Evolutionary conservation across 108 stramenopile genomes (phyloP), one percentile per base, ranked within the genome.

Genomic region (Cyclotella choctawhatcheeana): DNA sequence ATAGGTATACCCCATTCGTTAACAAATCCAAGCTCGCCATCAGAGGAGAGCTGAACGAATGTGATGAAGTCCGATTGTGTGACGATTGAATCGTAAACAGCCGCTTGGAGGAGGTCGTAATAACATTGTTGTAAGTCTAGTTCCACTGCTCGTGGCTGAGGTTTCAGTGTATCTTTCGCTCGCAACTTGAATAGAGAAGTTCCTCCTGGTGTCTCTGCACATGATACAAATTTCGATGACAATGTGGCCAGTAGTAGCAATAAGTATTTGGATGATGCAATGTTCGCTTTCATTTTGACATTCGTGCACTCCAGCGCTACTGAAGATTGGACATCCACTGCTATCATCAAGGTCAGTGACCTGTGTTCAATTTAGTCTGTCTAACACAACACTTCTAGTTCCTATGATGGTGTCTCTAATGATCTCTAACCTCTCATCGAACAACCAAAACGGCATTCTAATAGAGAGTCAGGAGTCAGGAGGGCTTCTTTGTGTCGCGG

Each of bases 1-100:
- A 81, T 74, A 2, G 66, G 47, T 20, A 58, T 65, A 8, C 73
- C 73, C 45, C 62, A 81, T 30, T 53, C 32, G 32, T 74, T 81
- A 10, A 30, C 33, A n/a, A 20, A 2, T 8, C 53, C 37, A 3
- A 32, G 5, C 0, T 1, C 3, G 26, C 44, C 40, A 37, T 58
- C 16, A 24, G 54, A 44, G 14, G 79, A 62, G 0, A 44, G 16
- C 44, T 70, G 68, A 10, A 81, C 44, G 47, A 65, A 81, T 17
- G 29, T 0, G 2, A 81, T 30, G 35, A 52, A 81, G 50, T 81
- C 80, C 18, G 66, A 54, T 43, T 69, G 80, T 30, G 68, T 47
- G 18, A 81, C 20, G 5, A 18, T 47, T 0, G 44, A 63, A 32
- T 81, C 69, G 34, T 43, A 27, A 21, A 73, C 62, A 17, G 21